phyloP scores from a whole-genome alignment of 2,329 filamentous ascomycete genomes.

The Xylariomycetidae sp. region DNA sequence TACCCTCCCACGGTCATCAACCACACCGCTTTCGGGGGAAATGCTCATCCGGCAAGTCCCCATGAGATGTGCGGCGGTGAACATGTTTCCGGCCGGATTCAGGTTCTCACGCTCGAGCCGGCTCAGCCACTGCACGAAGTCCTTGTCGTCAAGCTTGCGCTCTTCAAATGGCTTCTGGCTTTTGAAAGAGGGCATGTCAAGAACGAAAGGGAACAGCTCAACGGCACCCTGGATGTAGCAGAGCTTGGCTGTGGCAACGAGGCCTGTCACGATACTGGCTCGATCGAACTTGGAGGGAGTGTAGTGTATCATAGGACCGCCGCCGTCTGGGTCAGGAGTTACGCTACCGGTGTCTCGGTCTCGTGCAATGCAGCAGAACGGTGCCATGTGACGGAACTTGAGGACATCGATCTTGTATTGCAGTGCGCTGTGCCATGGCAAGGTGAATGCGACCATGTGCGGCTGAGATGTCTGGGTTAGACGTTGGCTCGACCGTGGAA shows the following conservation, averaged over 20 bases:
- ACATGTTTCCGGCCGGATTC: constrained; percentile 14
- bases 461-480: too few species aligned
- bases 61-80: constrained; percentile 47
- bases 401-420: constrained; percentile 3
- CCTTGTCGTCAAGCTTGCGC: constrained; percentile 1
- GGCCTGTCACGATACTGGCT: constrained; percentile 2
- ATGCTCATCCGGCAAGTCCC: constrained; percentile 44
- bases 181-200: neutral
- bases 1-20: constrained; percentile 38
- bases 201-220: constrained; percentile 1
- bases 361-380: constrained; percentile 1
- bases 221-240: constrained; percentile 5
- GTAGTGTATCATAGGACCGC: constrained; percentile 4
- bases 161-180: neutral
- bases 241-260: constrained; percentile 4
- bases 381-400: constrained; percentile 5
- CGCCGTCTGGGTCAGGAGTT: neutral
- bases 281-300: constrained; percentile 6
- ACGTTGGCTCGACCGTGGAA: neutral
- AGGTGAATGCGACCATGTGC: constrained; percentile 1
- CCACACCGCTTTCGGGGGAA: constrained; percentile 34
- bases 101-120: constrained; percentile 2
- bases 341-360: constrained; percentile 6
- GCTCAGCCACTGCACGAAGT: constrained; percentile 4
- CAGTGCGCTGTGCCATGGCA: constrained; percentile 3